phyloP scores from a whole-genome alignment of 1,284 basidiomycete species.

The Somion occarium region DNA sequence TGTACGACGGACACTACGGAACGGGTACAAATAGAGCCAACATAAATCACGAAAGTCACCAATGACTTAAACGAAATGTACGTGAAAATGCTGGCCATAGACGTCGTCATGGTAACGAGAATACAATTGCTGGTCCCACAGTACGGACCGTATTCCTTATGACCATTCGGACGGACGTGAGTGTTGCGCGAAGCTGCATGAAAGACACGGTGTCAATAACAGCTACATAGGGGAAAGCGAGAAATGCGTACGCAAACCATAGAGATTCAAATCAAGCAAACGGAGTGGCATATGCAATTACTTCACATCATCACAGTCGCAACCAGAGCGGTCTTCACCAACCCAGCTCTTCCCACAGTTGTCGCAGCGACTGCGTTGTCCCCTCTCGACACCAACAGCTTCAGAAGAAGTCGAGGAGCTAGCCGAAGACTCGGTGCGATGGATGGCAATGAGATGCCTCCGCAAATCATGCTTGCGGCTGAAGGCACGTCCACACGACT shows the following conservation, averaged over 20 bases:
- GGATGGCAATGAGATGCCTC: conserved; percentile 81
- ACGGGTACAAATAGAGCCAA: too few relatives aligned
- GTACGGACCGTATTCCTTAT: conserved; percentile 8
- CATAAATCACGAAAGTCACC: neutral
- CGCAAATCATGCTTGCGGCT: conserved; percentile 88
- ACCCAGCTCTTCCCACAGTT: conserved; percentile 68
- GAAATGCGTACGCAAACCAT: conserved; percentile 26
- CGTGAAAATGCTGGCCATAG: conserved; percentile 7
- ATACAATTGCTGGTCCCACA: conserved; percentile 13
- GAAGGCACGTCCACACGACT: conserved; percentile 79
- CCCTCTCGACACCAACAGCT: conserved; percentile 57
- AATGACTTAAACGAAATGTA: conserved; percentile 6
- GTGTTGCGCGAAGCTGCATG: conserved; percentile 25
- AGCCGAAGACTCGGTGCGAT: conserved; percentile 59
- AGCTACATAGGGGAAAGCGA: conserved; percentile 2
- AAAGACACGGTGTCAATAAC: conserved; percentile 1
- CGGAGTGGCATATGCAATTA: conserved; percentile 29
- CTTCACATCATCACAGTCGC: conserved; percentile 66
- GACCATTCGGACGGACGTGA: conserved; percentile 28
- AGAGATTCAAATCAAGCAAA: conserved; percentile 2
- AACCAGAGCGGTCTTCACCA: conserved; percentile 53
- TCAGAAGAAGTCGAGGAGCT: conserved; percentile 27
- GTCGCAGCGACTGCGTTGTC: conserved; percentile 65
- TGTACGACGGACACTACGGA: neutral
- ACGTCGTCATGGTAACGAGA: conserved; percentile 26